Conservation (phyloP, 2,329 filamentous ascomycete species). For the Aspergillus novoparasiticus region DNA sequence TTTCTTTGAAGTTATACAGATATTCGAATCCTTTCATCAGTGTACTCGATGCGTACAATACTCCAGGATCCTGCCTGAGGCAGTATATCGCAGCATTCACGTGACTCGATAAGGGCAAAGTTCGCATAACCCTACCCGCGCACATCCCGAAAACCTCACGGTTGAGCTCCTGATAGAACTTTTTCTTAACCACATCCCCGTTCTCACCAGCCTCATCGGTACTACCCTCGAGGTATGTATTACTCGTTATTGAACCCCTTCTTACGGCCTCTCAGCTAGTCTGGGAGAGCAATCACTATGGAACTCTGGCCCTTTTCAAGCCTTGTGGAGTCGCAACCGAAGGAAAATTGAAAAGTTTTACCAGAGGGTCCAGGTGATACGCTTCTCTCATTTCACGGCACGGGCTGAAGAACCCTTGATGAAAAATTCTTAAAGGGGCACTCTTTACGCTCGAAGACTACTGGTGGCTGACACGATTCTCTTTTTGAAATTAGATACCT, state of each 20-base stretch:
- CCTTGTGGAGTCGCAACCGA: not conserved
- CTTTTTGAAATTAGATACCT: constrained; percentile 36
- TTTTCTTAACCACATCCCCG: constrained; percentile 24
- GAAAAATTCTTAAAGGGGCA: constrained; percentile 53
- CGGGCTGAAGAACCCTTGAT: constrained; percentile 70
- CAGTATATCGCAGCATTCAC: constrained; percentile 18
- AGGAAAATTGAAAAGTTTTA: constrained; percentile 6
- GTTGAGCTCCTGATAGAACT: constrained; percentile 17
- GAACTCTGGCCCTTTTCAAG: constrained; percentile 18
- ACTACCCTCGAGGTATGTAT: constrained; percentile 46
- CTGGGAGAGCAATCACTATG: constrained; percentile 47
- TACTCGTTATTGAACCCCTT: constrained; percentile 22
- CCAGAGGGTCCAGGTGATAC: constrained; percentile 41
- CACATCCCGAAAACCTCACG: constrained; percentile 33
- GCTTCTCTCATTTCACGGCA: constrained; percentile 47
- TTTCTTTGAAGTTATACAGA: not conserved
- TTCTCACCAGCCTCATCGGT: constrained; percentile 32
- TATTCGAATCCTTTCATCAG: too few relatives aligned
- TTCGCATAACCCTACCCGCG: constrained; percentile 32
- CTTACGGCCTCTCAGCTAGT: constrained; percentile 45
- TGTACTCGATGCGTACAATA: too few relatives aligned
- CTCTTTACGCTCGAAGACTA: constrained; percentile 68
- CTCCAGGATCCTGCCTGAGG: constrained; percentile 17
- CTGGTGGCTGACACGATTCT: constrained; percentile 61
- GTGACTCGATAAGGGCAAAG: constrained; percentile 34